phyloP scores from a whole-genome alignment of 169 alveolate species.

The Plasmodium cynomolgi region DNA sequence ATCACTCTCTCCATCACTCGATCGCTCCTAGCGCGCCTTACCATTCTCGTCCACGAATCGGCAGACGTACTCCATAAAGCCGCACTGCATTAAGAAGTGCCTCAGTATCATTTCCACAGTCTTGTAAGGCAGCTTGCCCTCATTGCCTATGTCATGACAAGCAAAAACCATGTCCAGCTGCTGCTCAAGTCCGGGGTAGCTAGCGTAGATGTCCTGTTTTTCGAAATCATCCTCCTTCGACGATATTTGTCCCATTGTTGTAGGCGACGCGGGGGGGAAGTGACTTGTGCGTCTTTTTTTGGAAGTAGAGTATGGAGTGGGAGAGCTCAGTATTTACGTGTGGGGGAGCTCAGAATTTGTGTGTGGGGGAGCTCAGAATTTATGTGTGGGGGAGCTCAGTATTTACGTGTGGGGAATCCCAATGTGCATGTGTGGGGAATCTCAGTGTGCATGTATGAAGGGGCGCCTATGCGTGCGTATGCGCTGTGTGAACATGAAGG shows the following conservation, averaged over 20 bases:
- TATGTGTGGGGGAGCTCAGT: background rate
- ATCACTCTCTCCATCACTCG: no score
- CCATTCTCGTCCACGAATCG: constrained; percentile 82
- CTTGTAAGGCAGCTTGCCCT: constrained; percentile 83
- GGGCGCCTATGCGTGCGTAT: background rate
- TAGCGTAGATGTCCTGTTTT: constrained; percentile 54
- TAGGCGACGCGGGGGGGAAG: background rate
- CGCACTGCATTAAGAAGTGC: constrained; percentile 86
- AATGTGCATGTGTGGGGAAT: background rate
- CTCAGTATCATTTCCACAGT: constrained; percentile 88
- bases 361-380: background rate
- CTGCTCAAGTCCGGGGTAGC: constrained; percentile 88
- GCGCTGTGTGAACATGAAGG: background rate
- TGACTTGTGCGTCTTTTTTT: constrained; percentile 16
- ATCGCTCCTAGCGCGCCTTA: constrained; percentile 20
- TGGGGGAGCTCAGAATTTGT: background rate
- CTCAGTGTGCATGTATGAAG: background rate
- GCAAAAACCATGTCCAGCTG: constrained; percentile 84
- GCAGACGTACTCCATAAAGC: constrained; percentile 86
- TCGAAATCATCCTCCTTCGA: constrained; percentile 62
- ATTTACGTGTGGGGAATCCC: background rate
- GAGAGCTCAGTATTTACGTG: background rate
- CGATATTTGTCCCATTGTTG: constrained; percentile 57
- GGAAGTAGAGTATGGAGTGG: background rate
- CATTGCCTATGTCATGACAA: constrained; percentile 85